Conservation (phyloP, 441 rosid species). For the Gossypium aridum region DNA sequence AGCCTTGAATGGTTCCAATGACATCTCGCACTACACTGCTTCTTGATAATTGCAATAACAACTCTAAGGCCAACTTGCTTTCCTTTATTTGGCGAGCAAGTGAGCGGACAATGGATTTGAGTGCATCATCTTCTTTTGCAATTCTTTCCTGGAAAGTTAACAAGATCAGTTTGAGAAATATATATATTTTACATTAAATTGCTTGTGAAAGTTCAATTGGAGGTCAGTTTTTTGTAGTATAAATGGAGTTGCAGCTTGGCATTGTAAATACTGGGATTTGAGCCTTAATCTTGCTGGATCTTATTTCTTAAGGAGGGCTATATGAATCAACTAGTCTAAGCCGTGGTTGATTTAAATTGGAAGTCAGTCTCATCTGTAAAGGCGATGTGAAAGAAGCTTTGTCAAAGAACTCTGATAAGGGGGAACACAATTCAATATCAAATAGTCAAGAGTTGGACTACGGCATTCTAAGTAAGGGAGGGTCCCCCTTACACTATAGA, state of each 20-base stretch:
- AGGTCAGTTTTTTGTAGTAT: not conserved
- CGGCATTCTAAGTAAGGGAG: not conserved
- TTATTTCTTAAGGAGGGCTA: not conserved
- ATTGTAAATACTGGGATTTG: not conserved
- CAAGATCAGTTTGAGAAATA: not conserved
- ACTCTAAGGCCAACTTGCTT: conserved; percentile 29
- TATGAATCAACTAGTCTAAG: not conserved
- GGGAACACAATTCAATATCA: not conserved
- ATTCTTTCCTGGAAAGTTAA: conserved; percentile 27
- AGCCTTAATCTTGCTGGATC: not conserved
- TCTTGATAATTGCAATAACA: conserved; percentile 28
- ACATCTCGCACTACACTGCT: conserved; percentile 12
- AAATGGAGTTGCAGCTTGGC: not conserved
- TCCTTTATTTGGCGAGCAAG: conserved; percentile 32
- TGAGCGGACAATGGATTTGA: conserved; percentile 24
- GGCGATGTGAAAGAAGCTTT: not conserved
- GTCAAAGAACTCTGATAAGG: not conserved
- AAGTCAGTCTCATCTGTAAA: conserved; percentile 3
- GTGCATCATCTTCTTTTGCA: conserved; percentile 18
- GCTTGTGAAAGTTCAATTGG: too few relatives aligned
- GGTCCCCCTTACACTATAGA: not conserved
- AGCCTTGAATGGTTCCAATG: conserved; percentile 30
- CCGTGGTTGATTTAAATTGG: not conserved
- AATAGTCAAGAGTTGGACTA: not conserved
- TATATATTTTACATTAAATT: not conserved